Evolutionary conservation across 306 rosid species (phyloP), one percentile per base, ranked within the genome.

Genomic region (Albizia julibrissin): DNA sequence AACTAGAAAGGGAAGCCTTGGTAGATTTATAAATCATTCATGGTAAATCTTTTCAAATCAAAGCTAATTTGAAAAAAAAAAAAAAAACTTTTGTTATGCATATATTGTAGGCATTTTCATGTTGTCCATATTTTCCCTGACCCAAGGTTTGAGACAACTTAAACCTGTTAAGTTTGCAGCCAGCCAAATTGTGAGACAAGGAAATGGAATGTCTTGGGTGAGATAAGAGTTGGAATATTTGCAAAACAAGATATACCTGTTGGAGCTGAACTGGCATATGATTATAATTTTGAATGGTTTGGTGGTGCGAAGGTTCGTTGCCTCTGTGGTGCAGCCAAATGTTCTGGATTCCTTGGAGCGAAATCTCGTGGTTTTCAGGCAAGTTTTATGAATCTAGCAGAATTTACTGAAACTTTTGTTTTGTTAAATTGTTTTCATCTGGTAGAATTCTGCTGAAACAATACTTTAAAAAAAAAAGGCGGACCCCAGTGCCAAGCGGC

Each of bases 331-430:
- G 95, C 98, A 42, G 49, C 82, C 69, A 93, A 84, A 84, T 95
- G 98, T 80, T 93, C 94, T 21, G 99, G 96, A 87, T 95, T 95
- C 71, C 99, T 92, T 83, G 97, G 99, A 80, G 99, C 98, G 52
- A 95, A 93, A 81, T 95, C 98, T 79, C 99, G 97, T 76, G 99
- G 97, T 75, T 95, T 95, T 87, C 98, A 91, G 91, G 98, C 88
- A 86, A 42, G 78, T 71, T 78, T 79, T 78, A 37, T 56, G n/a
- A 71, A 43, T 10, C 59, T 43, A 47, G 64, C 5, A 2, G 58
- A 50, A 16, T 50, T 50, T 15, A 16, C 22, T 4, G 58, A 5
- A 50, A 50, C 8, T 50, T 3, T 6, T 18, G 2, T 50, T 50
- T 50, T 50, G n/a, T 50, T 50, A 19, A 18, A 18, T 18, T 50